A percentile compares a stretch with the other conserved stretches of the same genome.
Conservation (phyloP, 129 eudicot genomes). For the Sambucus nigra region DNA sequence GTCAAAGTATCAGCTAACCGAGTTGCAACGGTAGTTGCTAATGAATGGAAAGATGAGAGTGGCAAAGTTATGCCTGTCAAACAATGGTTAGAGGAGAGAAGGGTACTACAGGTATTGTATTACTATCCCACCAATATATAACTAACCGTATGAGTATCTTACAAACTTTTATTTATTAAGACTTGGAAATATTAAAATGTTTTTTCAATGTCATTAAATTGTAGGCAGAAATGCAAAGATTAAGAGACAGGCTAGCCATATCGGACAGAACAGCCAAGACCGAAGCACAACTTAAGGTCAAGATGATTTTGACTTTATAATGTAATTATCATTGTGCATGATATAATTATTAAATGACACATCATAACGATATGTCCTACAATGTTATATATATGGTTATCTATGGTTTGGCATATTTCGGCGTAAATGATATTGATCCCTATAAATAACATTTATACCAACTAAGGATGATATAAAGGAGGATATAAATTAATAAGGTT, state of each 20-base stretch:
- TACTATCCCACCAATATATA: neutral
- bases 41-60: slow-evolving; percentile 90
- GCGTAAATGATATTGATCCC: no score
- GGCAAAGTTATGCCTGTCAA: slow-evolving; percentile 90
- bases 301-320: no score
- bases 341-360: no score
- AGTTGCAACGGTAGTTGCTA: slow-evolving; percentile 79
- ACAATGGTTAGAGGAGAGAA: slow-evolving; percentile 89
- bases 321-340: no score
- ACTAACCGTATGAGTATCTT: no score
- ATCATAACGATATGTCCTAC: no score
- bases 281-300: slow-evolving; percentile 84
- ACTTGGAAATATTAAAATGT: neutral
- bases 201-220: slow-evolving; percentile 11
- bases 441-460: no score
- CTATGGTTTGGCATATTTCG: no score
- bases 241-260: slow-evolving; percentile 58
- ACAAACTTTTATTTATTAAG: neutral
- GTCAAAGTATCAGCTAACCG: slow-evolving; percentile 77
- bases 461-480: no score
- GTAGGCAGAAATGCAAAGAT: slow-evolving; percentile 83
- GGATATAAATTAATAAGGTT: no score
- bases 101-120: slow-evolving; percentile 52
- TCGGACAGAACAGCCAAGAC: slow-evolving; percentile 83
- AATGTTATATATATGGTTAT: no score